Evolutionary conservation across 2,329 filamentous ascomycete genomes (phyloP).

Genomic region (Hypoxylon sp.): DNA sequence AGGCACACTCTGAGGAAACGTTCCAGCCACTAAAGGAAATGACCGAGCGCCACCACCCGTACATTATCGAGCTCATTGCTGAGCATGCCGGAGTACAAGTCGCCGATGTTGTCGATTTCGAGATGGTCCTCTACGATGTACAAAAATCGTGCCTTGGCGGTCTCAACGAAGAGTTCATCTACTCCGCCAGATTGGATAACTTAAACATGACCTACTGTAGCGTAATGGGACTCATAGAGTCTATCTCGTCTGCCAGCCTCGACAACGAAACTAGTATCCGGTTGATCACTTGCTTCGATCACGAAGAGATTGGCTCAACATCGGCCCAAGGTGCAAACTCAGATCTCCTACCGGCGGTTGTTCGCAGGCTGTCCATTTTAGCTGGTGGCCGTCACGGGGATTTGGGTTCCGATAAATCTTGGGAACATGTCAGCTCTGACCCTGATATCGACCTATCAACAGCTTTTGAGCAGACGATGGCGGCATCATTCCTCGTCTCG

Average conservation of each 20-base stretch:
- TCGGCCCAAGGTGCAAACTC: conserved; percentile 95
- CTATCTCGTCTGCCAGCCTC: conserved; percentile 75
- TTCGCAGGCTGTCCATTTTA: conserved; percentile 87
- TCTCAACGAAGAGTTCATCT: conserved; percentile 93
- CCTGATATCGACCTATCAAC: conserved; percentile 76
- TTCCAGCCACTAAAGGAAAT: conserved; percentile 84
- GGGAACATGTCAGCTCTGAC: conserved; percentile 69
- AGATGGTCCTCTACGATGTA: conserved; percentile 96
- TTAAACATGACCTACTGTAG: conserved; percentile 97
- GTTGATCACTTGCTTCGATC: conserved; percentile 94
- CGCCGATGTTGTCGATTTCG: conserved; percentile 88
- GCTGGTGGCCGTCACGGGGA: conserved; percentile 69
- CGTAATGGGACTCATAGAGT: conserved; percentile 86
- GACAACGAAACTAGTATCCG: conserved; percentile 86
- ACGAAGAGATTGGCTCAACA: conserved; percentile 95
- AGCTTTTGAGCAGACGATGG: conserved; percentile 92
- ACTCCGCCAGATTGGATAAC: conserved; percentile 95
- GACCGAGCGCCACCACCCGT: conserved; percentile 88
- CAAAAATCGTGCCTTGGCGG: conserved; percentile 92
- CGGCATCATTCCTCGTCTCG: conserved; percentile 92
- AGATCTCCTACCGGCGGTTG: conserved; percentile 88
- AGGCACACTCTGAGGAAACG: conserved; percentile 61
- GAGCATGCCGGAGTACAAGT: conserved; percentile 79
- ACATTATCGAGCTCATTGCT: conserved; percentile 87
- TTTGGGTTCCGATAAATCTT: conserved; percentile 72